Conservation (phyloP, 352 stramenopile genomes). For the Aphanomyces astaci region DNA sequence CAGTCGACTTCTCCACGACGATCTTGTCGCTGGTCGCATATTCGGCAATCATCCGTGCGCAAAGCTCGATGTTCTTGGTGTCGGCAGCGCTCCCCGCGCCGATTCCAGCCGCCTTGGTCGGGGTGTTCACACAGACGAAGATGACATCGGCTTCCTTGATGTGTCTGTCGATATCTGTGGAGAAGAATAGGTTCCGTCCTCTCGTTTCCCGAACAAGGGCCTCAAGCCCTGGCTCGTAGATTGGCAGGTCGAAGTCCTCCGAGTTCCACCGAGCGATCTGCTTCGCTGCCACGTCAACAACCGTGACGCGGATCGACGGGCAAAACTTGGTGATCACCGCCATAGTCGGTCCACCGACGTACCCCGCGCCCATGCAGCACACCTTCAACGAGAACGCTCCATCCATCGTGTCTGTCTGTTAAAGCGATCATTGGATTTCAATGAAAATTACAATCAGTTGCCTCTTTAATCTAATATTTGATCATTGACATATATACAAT, state of each 20-base stretch:
- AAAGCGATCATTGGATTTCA: not conserved
- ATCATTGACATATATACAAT: not conserved
- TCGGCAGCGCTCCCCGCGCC: constrained; percentile 96
- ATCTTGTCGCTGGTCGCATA: constrained; percentile 94
- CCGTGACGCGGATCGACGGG: constrained; percentile 95
- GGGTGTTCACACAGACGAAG: constrained; percentile 99
- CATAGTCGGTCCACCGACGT: constrained; percentile 99
- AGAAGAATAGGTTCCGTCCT: constrained; percentile 98
- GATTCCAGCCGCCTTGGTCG: constrained; percentile 96
- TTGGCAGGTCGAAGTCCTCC: constrained; percentile 85
- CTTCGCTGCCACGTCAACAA: constrained; percentile 93
- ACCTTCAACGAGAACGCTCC: constrained; percentile 28
- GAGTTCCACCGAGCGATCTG: constrained; percentile 99
- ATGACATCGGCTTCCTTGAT: constrained; percentile 97
- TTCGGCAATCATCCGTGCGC: constrained; percentile 96
- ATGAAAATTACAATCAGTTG: too few species aligned
- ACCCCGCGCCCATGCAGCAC: constrained; percentile 97
- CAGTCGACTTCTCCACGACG: constrained; percentile 99
- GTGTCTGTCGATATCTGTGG: constrained; percentile 94
- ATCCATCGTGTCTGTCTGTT: constrained; percentile 2
- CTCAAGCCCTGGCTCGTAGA: constrained; percentile 98
- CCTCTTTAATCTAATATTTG: not conserved
- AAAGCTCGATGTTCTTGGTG: constrained; percentile 99
- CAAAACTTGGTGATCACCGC: constrained; percentile 97
- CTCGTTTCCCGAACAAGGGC: constrained; percentile 91